Percentiles rank a stretch among this genome's conserved stretches.
phyloP scores from a whole-genome alignment of 257 asterid genomes.

The Jaltomata sinuosa region DNA sequence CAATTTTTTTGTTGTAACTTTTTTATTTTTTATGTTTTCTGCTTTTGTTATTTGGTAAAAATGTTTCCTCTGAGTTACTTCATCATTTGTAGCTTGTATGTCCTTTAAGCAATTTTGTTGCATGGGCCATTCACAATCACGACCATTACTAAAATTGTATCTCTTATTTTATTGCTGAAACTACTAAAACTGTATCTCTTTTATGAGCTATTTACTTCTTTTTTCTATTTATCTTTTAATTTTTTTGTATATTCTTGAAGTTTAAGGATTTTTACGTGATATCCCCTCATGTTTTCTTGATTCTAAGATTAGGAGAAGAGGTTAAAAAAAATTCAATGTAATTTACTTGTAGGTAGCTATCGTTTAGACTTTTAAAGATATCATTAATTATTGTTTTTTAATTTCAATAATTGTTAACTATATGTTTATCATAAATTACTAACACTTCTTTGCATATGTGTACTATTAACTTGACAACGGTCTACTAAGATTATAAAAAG shows the following conservation, averaged over 20 bases:
- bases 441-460: not conserved
- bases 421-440: not conserved
- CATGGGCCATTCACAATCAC: not conserved
- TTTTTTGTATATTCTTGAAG: not conserved
- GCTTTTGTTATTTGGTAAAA: not conserved
- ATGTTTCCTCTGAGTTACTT: not conserved
- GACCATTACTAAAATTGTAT: not conserved
- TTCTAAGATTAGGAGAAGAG: not conserved
- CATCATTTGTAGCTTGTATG: not conserved
- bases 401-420: not conserved
- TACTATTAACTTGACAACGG: not conserved
- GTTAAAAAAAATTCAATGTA: not conserved
- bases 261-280: not conserved
- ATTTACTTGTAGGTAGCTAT: not conserved
- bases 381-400: not conserved
- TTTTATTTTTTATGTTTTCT: not conserved
- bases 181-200: not conserved
- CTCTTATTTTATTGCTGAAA: not conserved
- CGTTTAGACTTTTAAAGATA: not conserved
- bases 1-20: not conserved
- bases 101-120: not conserved
- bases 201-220: not conserved
- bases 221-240: not conserved
- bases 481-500: not conserved
- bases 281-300: not conserved